A percentile compares a stretch with the other conserved stretches of the same genome.
Evolutionary conservation across 2,329 filamentous ascomycete species (phyloP).

Genomic region (Beauveria sp.): DNA sequence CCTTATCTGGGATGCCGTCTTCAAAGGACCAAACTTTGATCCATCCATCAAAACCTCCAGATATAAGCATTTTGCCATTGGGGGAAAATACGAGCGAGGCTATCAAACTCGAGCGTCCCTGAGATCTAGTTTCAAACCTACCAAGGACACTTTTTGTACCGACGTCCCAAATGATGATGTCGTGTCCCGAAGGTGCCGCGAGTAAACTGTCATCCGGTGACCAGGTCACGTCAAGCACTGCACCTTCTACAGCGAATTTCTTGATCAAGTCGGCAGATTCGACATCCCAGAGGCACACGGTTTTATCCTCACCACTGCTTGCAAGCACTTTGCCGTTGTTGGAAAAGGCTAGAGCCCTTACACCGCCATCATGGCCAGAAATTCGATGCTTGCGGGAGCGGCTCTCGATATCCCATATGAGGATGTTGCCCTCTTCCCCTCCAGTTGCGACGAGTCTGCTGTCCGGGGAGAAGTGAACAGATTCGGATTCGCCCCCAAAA

Average conservation of each 20-base stretch:
- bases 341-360: not conserved
- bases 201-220: not conserved
- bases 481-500: not conserved
- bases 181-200: not conserved
- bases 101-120: not conserved
- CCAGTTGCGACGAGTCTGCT: not conserved
- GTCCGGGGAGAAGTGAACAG: not conserved
- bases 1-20: not conserved
- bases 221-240: not conserved
- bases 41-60: not conserved
- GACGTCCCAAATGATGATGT: not conserved
- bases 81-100: not conserved
- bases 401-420: not conserved
- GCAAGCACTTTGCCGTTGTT: not conserved
- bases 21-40: not conserved
- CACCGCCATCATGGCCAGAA: not conserved
- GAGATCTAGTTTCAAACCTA: not conserved
- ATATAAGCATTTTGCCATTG: not conserved
- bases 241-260: not conserved
- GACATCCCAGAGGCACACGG: not conserved
- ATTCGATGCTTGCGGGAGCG: not conserved
- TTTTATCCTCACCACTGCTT: not conserved
- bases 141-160: not conserved
- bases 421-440: not conserved
- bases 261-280: not conserved